Percentiles rank a stretch among this genome's conserved stretches.
phyloP scores from a whole-genome alignment of 108 stramenopile species.

The Discostella pseudostelligera region DNA sequence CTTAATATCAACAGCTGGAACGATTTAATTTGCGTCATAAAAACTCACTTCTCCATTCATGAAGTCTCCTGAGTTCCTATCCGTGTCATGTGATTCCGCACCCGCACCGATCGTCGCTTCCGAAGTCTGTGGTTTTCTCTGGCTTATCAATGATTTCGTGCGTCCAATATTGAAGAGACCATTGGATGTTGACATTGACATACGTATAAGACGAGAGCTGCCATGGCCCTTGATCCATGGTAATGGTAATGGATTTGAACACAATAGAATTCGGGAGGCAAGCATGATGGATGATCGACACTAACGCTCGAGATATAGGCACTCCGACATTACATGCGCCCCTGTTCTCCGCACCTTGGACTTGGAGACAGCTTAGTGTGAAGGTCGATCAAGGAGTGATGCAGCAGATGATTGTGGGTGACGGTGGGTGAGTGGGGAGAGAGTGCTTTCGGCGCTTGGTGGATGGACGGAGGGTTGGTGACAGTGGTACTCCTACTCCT shows the following conservation, averaged over 20 bases:
- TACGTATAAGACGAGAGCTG: background rate
- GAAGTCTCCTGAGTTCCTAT: conserved; percentile 21
- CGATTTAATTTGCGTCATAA: background rate
- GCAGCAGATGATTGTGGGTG: too few species aligned
- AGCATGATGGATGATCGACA: background rate
- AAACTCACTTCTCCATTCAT: conserved; percentile 30
- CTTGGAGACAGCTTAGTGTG: too few species aligned
- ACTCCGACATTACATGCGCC: too few species aligned
- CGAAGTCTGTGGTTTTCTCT: background rate
- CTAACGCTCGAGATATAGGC: background rate
- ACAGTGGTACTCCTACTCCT: too few species aligned
- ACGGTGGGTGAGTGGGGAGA: too few species aligned
- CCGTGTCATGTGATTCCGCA: background rate
- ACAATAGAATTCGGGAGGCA: background rate
- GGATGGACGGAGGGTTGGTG: too few species aligned
- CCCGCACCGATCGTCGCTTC: background rate
- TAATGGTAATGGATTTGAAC: background rate
- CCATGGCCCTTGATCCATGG: background rate
- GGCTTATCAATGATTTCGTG: background rate
- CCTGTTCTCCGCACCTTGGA: too few species aligned
- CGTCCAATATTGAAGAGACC: conserved; percentile 11
- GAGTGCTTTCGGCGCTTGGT: too few species aligned
- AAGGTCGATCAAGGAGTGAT: too few species aligned
- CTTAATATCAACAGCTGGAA: background rate
- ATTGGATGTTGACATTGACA: conserved; percentile 9